These are phyloP conservation scores for Coelomomyces lativittatus DNA, from an alignment of 371 early-diverging fungal genomes.

Conservation along the genomic window DNA sequence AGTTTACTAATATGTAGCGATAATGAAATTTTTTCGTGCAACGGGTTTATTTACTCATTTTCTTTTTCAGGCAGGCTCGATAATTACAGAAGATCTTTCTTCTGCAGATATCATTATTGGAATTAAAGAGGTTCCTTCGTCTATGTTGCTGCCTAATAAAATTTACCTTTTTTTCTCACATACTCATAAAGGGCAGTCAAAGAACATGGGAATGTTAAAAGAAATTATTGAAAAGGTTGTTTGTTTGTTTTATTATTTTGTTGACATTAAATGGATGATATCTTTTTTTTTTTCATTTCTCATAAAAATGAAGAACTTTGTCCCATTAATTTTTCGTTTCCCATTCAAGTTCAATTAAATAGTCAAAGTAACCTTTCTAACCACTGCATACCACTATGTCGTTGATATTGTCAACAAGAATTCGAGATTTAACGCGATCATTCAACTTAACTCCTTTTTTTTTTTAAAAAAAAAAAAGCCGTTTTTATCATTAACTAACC, in stretches of 20 bases:
- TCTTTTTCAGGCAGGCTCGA: constrained; percentile 57
- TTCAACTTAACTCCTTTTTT: no score
- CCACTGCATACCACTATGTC: no score
- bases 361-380: no score
- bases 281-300: constrained; percentile 2
- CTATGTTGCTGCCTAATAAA: constrained; percentile 60
- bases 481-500: no score
- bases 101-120: constrained; percentile 80
- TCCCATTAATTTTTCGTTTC: not conserved
- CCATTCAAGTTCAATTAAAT: not conserved
- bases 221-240: constrained; percentile 63
- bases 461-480: no score
- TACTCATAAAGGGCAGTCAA: constrained; percentile 83
- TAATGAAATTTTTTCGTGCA: not conserved
- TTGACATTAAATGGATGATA: not conserved
- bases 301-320: not conserved
- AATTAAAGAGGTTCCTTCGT: constrained; percentile 86
- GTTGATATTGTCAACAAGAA: no score
- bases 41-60: not conserved
- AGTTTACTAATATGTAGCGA: not conserved
- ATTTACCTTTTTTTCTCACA: constrained; percentile 89
- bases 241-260: constrained; percentile 6
- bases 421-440: no score
- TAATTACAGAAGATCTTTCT: constrained; percentile 65
- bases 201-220: constrained; percentile 82